Percentiles rank a stretch among this genome's conserved stretches.
Evolutionary conservation across 2,329 filamentous ascomycete species (phyloP).

Genomic region (Stemphylium lycopersici): DNA sequence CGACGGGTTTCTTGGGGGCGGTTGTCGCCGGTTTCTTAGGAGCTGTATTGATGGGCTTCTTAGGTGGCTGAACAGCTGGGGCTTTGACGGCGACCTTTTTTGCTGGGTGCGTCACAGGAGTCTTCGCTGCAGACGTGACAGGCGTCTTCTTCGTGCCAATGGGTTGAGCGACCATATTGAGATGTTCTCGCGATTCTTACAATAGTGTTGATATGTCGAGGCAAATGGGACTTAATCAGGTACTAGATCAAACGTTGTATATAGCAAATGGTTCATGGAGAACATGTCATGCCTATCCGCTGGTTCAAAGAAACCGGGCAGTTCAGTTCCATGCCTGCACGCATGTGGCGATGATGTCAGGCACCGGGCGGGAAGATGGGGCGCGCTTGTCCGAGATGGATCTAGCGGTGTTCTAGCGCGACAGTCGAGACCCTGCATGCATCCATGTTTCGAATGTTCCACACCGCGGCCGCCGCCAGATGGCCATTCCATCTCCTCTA

Average conservation of each 20-base stretch:
- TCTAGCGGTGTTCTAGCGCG: slow-evolving; percentile 35
- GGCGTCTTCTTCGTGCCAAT: slow-evolving; percentile 34
- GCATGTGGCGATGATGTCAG: slow-evolving; percentile 35
- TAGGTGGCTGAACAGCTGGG: slow-evolving; percentile 19
- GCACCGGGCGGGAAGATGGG: slow-evolving; percentile 18
- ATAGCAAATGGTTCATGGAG: background rate
- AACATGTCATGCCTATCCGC: slow-evolving; percentile 5
- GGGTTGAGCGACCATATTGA: slow-evolving; percentile 33
- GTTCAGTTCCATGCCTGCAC: slow-evolving; percentile 10
- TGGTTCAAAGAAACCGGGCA: slow-evolving; percentile 21
- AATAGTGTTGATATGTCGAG: background rate
- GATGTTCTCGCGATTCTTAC: background rate
- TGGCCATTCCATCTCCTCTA: slow-evolving; percentile 9
- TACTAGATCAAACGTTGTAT: background rate
- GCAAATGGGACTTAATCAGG: background rate
- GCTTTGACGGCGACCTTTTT: slow-evolving; percentile 8
- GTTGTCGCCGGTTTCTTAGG: slow-evolving; percentile 24
- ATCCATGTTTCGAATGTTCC: slow-evolving; percentile 26
- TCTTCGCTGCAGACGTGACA: slow-evolving; percentile 24
- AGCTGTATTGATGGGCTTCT: slow-evolving; percentile 24
- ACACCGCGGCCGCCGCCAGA: slow-evolving; percentile 14
- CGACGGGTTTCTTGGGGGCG: slow-evolving; percentile 5
- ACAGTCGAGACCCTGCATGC: slow-evolving; percentile 27
- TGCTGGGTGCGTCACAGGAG: slow-evolving; percentile 8
- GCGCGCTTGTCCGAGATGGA: slow-evolving; percentile 20